phyloP scores from a whole-genome alignment of 495 filamentous ascomycete species.

The Xylaria sp. region DNA sequence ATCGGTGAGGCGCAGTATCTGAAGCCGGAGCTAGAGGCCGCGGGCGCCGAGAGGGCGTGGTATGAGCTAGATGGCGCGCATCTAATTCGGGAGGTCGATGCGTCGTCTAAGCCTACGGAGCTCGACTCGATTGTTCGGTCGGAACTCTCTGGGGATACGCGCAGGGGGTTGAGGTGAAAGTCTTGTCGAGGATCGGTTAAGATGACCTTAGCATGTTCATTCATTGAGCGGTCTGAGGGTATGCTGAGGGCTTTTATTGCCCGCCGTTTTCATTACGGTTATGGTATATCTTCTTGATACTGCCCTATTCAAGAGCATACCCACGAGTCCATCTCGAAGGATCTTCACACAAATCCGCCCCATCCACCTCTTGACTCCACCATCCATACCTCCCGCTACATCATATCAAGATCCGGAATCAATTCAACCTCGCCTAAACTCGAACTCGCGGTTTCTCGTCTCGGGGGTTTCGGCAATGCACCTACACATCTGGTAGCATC shows the following conservation, averaged over 20 bases:
- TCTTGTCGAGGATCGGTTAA: too few species aligned
- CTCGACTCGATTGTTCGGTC: conserved; percentile 2
- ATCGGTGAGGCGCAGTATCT: not conserved
- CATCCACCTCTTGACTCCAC: too few species aligned
- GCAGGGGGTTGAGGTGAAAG: not conserved
- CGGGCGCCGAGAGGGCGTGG: not conserved
- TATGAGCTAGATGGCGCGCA: conserved; percentile 1
- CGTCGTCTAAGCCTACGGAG: not conserved
- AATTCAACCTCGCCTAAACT: not conserved
- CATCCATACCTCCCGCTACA: not conserved
- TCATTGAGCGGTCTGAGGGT: not conserved
- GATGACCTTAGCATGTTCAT: not conserved
- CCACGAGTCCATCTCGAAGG: not conserved
- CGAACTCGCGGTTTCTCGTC: not conserved
- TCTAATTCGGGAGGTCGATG: not conserved
- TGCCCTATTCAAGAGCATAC: not conserved
- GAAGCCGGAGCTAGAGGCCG: conserved; percentile 14
- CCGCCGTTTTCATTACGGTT: not conserved
- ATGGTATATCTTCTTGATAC: not conserved
- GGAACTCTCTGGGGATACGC: not conserved
- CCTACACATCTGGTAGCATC: conserved; percentile 35
- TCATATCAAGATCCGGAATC: not conserved
- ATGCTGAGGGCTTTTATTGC: not conserved
- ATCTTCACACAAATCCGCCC: not conserved
- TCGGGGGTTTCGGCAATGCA: conserved; percentile 6